Evolutionary conservation across 257 asterid genomes (phyloP).

Genomic region (Nicotiana tabacum): DNA sequence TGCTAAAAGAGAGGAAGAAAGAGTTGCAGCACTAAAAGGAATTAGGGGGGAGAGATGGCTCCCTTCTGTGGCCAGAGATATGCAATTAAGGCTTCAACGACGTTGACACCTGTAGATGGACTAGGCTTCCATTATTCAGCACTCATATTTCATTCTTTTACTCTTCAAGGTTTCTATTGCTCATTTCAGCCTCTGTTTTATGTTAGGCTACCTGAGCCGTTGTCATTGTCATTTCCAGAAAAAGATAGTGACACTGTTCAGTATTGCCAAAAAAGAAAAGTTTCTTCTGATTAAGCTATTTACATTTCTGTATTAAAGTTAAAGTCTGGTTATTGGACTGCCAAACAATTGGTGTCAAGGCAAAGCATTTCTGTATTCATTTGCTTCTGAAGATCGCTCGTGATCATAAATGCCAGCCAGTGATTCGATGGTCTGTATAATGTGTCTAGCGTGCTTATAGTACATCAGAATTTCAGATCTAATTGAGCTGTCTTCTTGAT

Average conservation of each 20-base stretch:
- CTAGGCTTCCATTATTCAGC: not conserved
- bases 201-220: conserved; percentile 5
- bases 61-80: conserved; percentile 57
- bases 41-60: conserved; percentile 87
- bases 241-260: not conserved
- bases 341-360: not conserved
- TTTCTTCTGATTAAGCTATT: not conserved
- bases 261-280: not conserved
- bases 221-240: not conserved
- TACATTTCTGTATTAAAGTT: not conserved
- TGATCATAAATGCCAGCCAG: not conserved
- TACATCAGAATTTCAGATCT: not conserved
- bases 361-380: not conserved
- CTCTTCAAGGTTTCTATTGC: not conserved
- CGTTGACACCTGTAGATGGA: not conserved
- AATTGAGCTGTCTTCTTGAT: not conserved
- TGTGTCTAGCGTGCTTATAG: not conserved
- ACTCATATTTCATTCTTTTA: not conserved
- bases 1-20: conserved; percentile 67
- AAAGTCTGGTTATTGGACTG: not conserved
- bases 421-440: not conserved
- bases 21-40: conserved; percentile 57
- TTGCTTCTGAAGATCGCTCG: not conserved
- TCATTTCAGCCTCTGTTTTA: not conserved
- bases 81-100: conserved; percentile 20